phyloP scores from a whole-genome alignment of 2,329 filamentous ascomycete genomes.

The Cercospora zeina region DNA sequence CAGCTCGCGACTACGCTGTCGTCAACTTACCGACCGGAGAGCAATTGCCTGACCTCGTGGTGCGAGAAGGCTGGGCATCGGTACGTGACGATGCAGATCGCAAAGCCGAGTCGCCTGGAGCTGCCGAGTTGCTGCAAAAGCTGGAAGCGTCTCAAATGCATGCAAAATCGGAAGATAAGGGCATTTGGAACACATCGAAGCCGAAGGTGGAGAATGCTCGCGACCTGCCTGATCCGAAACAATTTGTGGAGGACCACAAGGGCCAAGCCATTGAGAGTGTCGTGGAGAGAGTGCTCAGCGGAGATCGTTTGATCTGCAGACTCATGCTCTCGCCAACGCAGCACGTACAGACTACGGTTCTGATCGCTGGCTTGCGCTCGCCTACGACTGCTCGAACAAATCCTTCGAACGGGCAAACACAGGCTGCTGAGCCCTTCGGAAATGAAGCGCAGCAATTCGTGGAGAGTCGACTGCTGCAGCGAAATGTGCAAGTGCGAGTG shows the following conservation, averaged over 20 bases:
- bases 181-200: conserved; percentile 71
- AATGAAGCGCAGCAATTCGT: conserved; percentile 88
- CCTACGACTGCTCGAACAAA: conserved; percentile 86
- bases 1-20: conserved; percentile 82
- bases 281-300: conserved; percentile 86
- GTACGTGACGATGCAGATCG: conserved; percentile 90
- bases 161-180: conserved; percentile 76
- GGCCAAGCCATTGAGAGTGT: conserved; percentile 76
- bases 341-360: conserved; percentile 84
- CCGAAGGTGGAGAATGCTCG: conserved; percentile 73
- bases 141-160: conserved; percentile 74
- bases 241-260: conserved; percentile 79
- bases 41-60: conserved; percentile 74
- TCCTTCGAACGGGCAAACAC: conserved; percentile 73
- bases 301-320: conserved; percentile 84
- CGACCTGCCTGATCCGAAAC: conserved; percentile 73
- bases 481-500: conserved; percentile 77
- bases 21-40: conserved; percentile 74
- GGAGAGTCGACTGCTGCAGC: conserved; percentile 80
- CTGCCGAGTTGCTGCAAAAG: conserved; percentile 68
- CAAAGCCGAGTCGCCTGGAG: conserved; percentile 81
- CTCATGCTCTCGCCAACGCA: conserved; percentile 77
- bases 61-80: conserved; percentile 89
- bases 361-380: conserved; percentile 84
- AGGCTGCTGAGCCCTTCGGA: conserved; percentile 84